Percentiles rank a stretch among this genome's conserved stretches.
These are phyloP conservation scores for Lachnellula subtilissima DNA, from an alignment of 2,329 filamentous ascomycete genomes.

Conservation along the genomic window DNA sequence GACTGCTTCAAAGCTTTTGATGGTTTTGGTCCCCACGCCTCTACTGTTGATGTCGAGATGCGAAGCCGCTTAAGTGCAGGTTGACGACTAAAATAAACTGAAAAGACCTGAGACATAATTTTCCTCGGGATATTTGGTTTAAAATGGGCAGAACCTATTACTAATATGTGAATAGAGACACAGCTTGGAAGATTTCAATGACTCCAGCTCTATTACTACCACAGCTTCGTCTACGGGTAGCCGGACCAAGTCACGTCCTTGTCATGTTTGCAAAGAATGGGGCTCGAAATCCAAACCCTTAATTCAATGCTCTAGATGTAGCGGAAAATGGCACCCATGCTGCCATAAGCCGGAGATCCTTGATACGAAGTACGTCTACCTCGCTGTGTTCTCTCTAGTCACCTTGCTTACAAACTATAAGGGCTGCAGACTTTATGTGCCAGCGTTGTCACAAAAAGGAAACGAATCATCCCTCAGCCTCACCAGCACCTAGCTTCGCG, in stretches of 20 bases:
- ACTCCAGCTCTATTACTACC: slow-evolving; percentile 23
- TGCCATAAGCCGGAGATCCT: slow-evolving; percentile 17
- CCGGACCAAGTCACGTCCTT: slow-evolving; percentile 7
- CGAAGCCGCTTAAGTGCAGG: slow-evolving; percentile 33
- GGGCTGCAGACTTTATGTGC: not conserved
- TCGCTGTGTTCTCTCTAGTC: not conserved
- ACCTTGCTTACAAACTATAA: not conserved
- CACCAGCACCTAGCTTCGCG: not conserved
- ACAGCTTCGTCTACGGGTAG: slow-evolving; percentile 15
- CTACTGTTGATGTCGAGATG: slow-evolving; percentile 5
- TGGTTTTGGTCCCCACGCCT: slow-evolving; percentile 37
- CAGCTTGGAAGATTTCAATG: slow-evolving; percentile 14
- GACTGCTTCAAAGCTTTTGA: slow-evolving; percentile 43
- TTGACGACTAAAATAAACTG: slow-evolving; percentile 51
- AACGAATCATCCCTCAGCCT: not conserved
- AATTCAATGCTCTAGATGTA: slow-evolving; percentile 18
- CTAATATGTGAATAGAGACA: slow-evolving; percentile 15
- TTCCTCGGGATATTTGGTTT: not conserved
- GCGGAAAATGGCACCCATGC: slow-evolving; percentile 14
- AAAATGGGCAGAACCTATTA: not conserved
- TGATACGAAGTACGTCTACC: slow-evolving; percentile 4
- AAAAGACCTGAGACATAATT: slow-evolving; percentile 65
- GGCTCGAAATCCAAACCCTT: slow-evolving; percentile 13
- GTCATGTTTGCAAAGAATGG: slow-evolving; percentile 17
- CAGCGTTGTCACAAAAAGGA: not conserved